These are phyloP conservation scores for Darksidea phi DNA, from an alignment of 495 filamentous ascomycete species.

Conservation along the genomic window DNA sequence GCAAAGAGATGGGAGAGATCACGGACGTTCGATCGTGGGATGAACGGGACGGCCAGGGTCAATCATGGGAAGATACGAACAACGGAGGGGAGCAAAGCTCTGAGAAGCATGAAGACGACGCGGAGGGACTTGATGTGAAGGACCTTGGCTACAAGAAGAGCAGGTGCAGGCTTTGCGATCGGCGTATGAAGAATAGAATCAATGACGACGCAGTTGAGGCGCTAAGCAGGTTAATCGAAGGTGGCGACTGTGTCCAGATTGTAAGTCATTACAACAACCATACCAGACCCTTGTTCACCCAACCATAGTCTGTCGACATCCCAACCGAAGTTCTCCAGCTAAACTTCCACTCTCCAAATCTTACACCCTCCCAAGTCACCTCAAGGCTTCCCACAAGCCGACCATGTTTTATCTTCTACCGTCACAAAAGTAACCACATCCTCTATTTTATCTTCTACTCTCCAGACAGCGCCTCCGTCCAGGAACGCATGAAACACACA, in stretches of 20 bases:
- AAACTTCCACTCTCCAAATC: not conserved
- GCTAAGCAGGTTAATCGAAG: not conserved
- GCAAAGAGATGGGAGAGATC: constrained; percentile 17
- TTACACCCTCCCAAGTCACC: not conserved
- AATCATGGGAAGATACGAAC: not conserved
- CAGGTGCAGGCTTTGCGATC: constrained; percentile 26
- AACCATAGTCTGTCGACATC: constrained; percentile 9
- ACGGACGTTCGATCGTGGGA: constrained; percentile 19
- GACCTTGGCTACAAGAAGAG: constrained; percentile 14
- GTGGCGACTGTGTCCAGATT: constrained; percentile 20
- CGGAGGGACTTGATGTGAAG: not conserved
- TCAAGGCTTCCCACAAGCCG: constrained; percentile 2
- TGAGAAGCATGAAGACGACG: not conserved
- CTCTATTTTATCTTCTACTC: constrained; percentile 26
- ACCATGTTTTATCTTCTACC: constrained; percentile 28
- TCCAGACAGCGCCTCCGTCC: constrained; percentile 14
- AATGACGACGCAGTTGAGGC: constrained; percentile 2
- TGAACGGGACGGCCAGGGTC: constrained; percentile 2
- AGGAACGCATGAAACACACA: constrained; percentile 20
- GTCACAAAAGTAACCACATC: not conserved
- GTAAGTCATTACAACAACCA: not conserved
- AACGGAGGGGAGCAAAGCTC: not conserved
- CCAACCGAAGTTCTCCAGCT: constrained; percentile 7
- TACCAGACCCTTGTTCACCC: not conserved
- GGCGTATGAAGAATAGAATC: constrained; percentile 24